A percentile compares a stretch with the other conserved stretches of the same genome.
phyloP scores from a whole-genome alignment of 225 moss, liverwort and hornwort genomes.

The Asterella californica region DNA sequence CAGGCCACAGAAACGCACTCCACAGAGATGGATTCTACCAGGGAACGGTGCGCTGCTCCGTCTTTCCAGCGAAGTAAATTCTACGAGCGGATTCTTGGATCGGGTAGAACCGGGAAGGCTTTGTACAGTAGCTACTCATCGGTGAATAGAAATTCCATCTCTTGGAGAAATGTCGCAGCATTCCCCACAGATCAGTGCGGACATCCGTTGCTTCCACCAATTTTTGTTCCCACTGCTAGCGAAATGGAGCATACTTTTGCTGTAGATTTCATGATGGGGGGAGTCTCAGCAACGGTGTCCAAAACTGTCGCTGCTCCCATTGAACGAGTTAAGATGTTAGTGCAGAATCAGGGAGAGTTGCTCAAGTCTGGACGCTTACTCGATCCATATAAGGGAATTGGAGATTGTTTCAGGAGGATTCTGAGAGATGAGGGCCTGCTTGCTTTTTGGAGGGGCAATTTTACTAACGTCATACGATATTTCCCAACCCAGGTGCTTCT shows the following conservation, averaged over 20 bases:
- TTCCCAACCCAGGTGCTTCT: constrained; percentile 67
- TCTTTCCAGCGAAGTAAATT: background rate
- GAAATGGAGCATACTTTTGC: constrained; percentile 30
- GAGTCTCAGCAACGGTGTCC: constrained; percentile 63
- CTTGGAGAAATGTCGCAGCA: background rate
- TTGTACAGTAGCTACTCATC: background rate
- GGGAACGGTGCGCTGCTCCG: constrained; percentile 4
- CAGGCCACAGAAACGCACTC: background rate
- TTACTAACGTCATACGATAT: constrained; percentile 71
- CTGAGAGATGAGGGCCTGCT: constrained; percentile 52
- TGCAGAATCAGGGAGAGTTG: constrained; percentile 49
- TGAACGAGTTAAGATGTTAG: constrained; percentile 48
- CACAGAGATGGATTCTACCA: constrained; percentile 1
- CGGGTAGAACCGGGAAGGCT: background rate
- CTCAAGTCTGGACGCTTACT: constrained; percentile 59
- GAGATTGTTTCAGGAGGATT: constrained; percentile 66
- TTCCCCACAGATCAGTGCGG: background rate
- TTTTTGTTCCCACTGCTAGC: constrained; percentile 9
- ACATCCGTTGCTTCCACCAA: background rate
- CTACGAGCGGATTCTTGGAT: constrained; percentile 7
- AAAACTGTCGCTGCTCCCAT: constrained; percentile 80
- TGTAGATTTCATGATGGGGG: constrained; percentile 47
- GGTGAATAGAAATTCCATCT: background rate
- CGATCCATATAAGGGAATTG: constrained; percentile 63
- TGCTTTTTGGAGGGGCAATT: constrained; percentile 49